Base-by-base conservation (phyloP, 306 rosid genomes). In the Benincasa hispida region DNA sequence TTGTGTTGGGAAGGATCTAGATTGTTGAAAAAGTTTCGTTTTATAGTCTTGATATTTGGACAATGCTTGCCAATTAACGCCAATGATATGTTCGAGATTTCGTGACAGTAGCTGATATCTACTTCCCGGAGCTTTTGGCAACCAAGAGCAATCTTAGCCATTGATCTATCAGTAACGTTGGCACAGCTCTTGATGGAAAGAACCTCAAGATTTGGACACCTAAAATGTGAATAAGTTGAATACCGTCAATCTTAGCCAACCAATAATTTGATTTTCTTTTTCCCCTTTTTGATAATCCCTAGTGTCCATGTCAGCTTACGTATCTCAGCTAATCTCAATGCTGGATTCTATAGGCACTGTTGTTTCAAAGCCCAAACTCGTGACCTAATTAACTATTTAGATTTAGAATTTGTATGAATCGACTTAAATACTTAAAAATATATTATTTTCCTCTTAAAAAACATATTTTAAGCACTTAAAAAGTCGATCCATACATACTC, bases 171-270 rank as follows among this genome's bases (percentile, higher is more conserved):
- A 28, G 96, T 94, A 73, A 85, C 91, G 81, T 79, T 87, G 47
- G 91, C 88, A 81, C 95, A 87, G 84, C 91, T 87, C 86, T 85
- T 89, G 88, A 91, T 84, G 15, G 90, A 81, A 79, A 91, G 87
- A 85, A 91, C 85, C 88, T 91, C 90, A 77, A 77, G 80, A 34
- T 77, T 77, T 39, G 74, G 80, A 14, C 80, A 77, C 48, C 80
- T 61, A 57, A 30, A 58, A 25, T 25, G 5, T 32, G 22, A 62
- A 6, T 18, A 35, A 39, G 48, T 37, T 27, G 41, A 47, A 72
- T 15, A n/a, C 60, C 57, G 17, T 70, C 58, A 70, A 70, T 48
- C 3, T 48, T 15, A 34, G 69, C 69, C 22, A 62, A 61, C 42
- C 69, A 15, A 27, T 59, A 27, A 61, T 61, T 30, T 32, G 22